phyloP scores from a whole-genome alignment of 768 basidiomycete genomes.

The Lanmaoa rubissima region DNA sequence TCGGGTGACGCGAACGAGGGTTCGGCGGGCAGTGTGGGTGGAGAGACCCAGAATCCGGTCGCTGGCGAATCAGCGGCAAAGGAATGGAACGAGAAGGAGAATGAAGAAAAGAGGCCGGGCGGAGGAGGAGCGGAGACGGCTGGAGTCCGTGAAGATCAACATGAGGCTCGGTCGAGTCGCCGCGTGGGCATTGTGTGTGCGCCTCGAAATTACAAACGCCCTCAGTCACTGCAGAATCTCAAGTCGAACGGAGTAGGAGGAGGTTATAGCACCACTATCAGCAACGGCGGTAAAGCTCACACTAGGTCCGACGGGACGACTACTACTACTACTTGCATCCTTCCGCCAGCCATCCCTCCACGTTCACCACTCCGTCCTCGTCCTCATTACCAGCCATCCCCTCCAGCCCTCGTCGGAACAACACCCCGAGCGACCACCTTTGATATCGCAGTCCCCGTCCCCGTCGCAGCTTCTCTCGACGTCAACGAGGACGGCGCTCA shows the following conservation, averaged over 20 bases:
- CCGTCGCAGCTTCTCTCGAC: not conserved
- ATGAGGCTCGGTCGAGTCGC: constrained; percentile 39
- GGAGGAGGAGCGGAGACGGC: constrained; percentile 23
- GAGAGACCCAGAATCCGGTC: not conserved
- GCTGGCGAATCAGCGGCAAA: constrained; percentile 6
- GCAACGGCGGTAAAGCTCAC: constrained; percentile 3
- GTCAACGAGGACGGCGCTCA: constrained; percentile 16
- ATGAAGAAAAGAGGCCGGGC: not conserved
- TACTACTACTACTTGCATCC: not conserved
- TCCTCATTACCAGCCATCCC: constrained; percentile 10
- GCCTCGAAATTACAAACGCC: constrained; percentile 36
- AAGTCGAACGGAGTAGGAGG: constrained; percentile 12
- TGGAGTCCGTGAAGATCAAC: constrained; percentile 22
- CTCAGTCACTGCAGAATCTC: constrained; percentile 31
- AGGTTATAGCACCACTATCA: constrained; percentile 14
- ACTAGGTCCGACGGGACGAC: constrained; percentile 7
- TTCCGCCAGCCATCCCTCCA: constrained; percentile 30
- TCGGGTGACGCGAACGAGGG: constrained; percentile 20
- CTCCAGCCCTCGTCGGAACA: constrained; percentile 15
- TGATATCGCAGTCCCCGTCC: not conserved
- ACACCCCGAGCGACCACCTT: constrained; percentile 9
- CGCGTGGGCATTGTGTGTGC: constrained; percentile 44
- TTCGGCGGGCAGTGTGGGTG: constrained; percentile 10
- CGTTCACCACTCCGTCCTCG: constrained; percentile 33
- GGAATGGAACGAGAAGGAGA: not conserved